phyloP scores from a whole-genome alignment of 495 filamentous ascomycete genomes.

The Hypoxylon lenormandii region DNA sequence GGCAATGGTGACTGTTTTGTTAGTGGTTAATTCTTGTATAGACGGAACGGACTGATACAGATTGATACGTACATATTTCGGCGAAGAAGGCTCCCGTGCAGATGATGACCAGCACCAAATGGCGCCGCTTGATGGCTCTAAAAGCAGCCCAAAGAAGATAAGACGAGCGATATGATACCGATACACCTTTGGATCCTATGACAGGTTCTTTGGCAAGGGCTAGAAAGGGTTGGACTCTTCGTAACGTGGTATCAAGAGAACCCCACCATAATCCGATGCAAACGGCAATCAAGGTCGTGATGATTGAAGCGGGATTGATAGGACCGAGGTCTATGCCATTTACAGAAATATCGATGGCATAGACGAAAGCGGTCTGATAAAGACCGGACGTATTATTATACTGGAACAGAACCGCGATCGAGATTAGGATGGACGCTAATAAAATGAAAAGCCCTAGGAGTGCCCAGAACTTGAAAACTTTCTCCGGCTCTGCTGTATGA shows the following conservation, averaged over 20 bases:
- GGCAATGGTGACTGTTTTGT: conserved; percentile 50
- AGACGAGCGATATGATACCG: conserved; percentile 52
- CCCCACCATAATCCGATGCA: conserved; percentile 56
- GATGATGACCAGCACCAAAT: conserved; percentile 52
- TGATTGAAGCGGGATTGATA: conserved; percentile 51
- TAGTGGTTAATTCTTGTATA: background rate
- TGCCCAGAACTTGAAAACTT: conserved; percentile 43
- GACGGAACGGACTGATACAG: conserved; percentile 4
- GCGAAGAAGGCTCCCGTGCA: conserved; percentile 48
- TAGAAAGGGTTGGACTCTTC: conserved; percentile 53
- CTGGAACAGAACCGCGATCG: conserved; percentile 49
- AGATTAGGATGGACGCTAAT: conserved; percentile 38
- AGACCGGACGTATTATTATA: conserved; percentile 40
- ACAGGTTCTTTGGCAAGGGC: conserved; percentile 45
- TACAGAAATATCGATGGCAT: conserved; percentile 47
- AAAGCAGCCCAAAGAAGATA: conserved; percentile 49
- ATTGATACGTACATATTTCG: conserved; percentile 52
- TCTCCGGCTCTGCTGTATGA: background rate
- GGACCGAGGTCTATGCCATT: conserved; percentile 40
- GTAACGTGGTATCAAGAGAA: conserved; percentile 52
- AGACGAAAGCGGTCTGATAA: conserved; percentile 54
- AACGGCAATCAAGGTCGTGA: conserved; percentile 47
- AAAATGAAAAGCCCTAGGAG: conserved; percentile 32
- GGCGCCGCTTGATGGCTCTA: conserved; percentile 50
- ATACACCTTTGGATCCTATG: conserved; percentile 31